Evolutionary conservation across 306 rosid genomes (phyloP).

Genomic region (Rosa persica): DNA sequence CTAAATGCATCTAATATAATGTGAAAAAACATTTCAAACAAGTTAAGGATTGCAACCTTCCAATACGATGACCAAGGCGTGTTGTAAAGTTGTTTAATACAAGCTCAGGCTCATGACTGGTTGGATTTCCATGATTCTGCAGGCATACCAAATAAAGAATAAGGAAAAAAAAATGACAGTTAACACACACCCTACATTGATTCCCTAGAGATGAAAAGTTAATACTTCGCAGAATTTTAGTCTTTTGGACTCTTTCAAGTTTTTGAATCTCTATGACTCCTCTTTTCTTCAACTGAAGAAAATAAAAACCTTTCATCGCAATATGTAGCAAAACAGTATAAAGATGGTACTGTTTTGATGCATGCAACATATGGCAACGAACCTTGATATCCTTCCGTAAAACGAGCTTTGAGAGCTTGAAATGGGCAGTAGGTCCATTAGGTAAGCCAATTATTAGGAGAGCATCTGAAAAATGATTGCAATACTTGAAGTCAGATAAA

Average conservation of each 20-base stretch:
- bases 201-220: background rate
- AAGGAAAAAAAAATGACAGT: background rate
- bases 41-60: constrained; percentile 56
- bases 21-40: constrained; percentile 4
- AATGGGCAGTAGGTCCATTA: constrained; percentile 94
- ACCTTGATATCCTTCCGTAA: constrained; percentile 91
- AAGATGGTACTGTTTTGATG: background rate
- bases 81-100: constrained; percentile 73
- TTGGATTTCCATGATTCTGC: constrained; percentile 95
- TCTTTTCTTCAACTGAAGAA: background rate
- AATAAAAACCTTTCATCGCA: background rate
- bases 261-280: background rate
- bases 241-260: background rate
- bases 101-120: constrained; percentile 88
- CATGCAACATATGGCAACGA: background rate
- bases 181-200: background rate
- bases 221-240: background rate
- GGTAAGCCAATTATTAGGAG: constrained; percentile 71
- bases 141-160: constrained; percentile 15
- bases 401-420: constrained; percentile 75
- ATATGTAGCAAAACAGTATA: background rate
- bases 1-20: constrained; percentile 10
- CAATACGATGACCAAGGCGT: constrained; percentile 85
- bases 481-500: constrained; percentile 19
- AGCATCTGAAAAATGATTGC: constrained; percentile 53